phyloP scores from a whole-genome alignment of 2,329 filamentous ascomycete species.

The Aspergillus puulaauensis region DNA sequence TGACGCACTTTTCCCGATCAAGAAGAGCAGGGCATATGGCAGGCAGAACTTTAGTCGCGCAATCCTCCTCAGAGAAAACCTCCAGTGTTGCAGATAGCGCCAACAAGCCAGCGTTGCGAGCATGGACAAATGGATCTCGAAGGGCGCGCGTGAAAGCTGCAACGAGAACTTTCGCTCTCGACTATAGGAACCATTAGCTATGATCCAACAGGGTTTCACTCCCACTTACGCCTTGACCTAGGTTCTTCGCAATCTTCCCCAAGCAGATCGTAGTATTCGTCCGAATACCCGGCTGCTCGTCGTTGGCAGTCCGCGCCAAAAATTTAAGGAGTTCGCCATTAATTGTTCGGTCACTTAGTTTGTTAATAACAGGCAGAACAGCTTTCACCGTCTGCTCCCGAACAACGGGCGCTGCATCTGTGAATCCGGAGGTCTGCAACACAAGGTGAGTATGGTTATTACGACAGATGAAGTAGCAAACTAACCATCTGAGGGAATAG shows the following conservation, averaged over 20 bases:
- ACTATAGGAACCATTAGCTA: constrained; percentile 48
- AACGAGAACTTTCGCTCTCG: constrained; percentile 83
- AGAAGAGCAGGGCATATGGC: constrained; percentile 80
- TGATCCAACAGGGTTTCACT: constrained; percentile 10
- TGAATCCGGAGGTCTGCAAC: constrained; percentile 81
- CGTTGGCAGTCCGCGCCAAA: constrained; percentile 92
- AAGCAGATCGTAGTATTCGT: constrained; percentile 98
- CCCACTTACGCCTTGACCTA: constrained; percentile 60
- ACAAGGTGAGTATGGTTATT: neutral
- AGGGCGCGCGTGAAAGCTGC: constrained; percentile 89
- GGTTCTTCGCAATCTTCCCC: constrained; percentile 89
- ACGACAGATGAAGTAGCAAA: neutral
- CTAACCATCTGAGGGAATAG: constrained; percentile 90
- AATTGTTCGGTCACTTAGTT: constrained; percentile 86
- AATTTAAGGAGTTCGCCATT: constrained; percentile 91
- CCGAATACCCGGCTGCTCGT: constrained; percentile 93
- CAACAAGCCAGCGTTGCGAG: constrained; percentile 82
- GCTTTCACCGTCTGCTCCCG: constrained; percentile 96
- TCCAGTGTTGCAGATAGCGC: constrained; percentile 83
- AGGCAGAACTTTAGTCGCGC: constrained; percentile 78
- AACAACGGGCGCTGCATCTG: constrained; percentile 84
- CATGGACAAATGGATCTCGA: constrained; percentile 91
- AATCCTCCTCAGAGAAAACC: constrained; percentile 85
- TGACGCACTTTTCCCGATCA: constrained; percentile 79
- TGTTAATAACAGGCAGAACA: constrained; percentile 80